These are phyloP conservation scores for Cyberlindnera galapagoensis DNA, from an alignment of 805 yeast species.

Conservation along the genomic window DNA sequence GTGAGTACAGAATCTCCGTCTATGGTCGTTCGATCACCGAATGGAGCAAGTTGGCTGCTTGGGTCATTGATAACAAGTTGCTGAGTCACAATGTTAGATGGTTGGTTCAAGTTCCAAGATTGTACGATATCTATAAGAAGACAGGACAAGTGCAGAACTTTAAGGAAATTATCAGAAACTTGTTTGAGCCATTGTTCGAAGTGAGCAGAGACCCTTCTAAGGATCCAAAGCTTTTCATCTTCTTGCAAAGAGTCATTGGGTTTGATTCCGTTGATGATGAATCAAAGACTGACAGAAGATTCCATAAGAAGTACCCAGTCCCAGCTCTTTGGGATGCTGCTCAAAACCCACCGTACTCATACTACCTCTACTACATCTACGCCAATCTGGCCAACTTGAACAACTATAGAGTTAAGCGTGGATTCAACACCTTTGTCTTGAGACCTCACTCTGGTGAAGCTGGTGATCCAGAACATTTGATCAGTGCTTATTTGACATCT, in stretches of 20 bases:
- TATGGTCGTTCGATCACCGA: slow-evolving; percentile 87
- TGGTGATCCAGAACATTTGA: slow-evolving; percentile 98
- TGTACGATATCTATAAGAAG: slow-evolving; percentile 83
- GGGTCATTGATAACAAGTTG: slow-evolving; percentile 92
- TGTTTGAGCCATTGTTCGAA: slow-evolving; percentile 86
- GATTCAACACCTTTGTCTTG: slow-evolving; percentile 84
- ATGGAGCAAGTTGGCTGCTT: slow-evolving; percentile 92
- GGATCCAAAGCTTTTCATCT: slow-evolving; percentile 87
- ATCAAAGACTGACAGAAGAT: slow-evolving; percentile 80
- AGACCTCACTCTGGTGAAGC: slow-evolving; percentile 99
- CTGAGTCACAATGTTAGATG: slow-evolving; percentile 94
- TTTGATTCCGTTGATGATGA: slow-evolving; percentile 99
- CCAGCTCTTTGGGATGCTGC: slow-evolving; percentile 75
- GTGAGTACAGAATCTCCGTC: slow-evolving; percentile 90
- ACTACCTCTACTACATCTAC: slow-evolving; percentile 83
- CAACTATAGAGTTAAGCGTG: slow-evolving; percentile 68
- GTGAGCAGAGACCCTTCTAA: slow-evolving; percentile 78
- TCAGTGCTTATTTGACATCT: slow-evolving; percentile 80
- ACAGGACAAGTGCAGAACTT: slow-evolving; percentile 64
- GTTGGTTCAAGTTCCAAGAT: slow-evolving; percentile 92
- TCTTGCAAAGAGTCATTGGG: slow-evolving; percentile 91
- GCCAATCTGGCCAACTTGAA: slow-evolving; percentile 84
- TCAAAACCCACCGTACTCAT: slow-evolving; percentile 95
- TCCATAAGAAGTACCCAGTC: slow-evolving; percentile 77
- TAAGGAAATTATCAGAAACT: slow-evolving; percentile 68